Evolutionary conservation across 352 stramenopile genomes (phyloP), one percentile per base, ranked within the genome.

Genomic region (Pythium periplocum): DNA sequence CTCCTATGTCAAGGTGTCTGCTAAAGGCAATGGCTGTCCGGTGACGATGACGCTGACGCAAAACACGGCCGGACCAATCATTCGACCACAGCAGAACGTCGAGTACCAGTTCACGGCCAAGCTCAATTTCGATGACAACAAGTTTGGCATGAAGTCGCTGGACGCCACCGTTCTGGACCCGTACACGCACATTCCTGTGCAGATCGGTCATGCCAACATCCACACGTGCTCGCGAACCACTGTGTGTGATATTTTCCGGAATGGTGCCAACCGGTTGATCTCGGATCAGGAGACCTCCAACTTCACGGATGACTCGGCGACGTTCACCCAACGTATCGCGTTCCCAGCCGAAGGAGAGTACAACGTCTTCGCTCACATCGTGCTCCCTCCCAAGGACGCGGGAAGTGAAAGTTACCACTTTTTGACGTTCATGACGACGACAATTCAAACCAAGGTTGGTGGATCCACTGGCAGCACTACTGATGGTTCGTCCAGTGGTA

Each of bases 331-430:
- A 52, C 75, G 75, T 37, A 62, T 91, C 50, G 55, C 53, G 17
- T 89, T 80, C 54, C 62, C 53, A 35, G 68, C 47, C 43, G 49
- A 47, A 0, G 77, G 78, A 5, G 76, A 87, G 37, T 78, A 83
- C 49, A 89, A 87, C 51, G 76, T 91, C 3, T 91, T 89, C 34
- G 78, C 81, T 37, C 81, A 91, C 64, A 64, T 91, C 33, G 86
- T 91, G 45, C 61, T 91, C 11, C 71, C 81, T 8, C 71, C 75
- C 0, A 64, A 60, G 48, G 69, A 86, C 51, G 77, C 68, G n/a
- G 44, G 65, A 9, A 60, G 80, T 36, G 57, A 81, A 59, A 86
- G 74, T 34, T 91, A 88, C 59, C 78, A 91, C 62, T 88, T 91
- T 51, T 78, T 91, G 46, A 80, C 75, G 37, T 91, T 87, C 61